phyloP scores from a whole-genome alignment of 169 alveolate genomes.

The Eimeria sp. region DNA sequence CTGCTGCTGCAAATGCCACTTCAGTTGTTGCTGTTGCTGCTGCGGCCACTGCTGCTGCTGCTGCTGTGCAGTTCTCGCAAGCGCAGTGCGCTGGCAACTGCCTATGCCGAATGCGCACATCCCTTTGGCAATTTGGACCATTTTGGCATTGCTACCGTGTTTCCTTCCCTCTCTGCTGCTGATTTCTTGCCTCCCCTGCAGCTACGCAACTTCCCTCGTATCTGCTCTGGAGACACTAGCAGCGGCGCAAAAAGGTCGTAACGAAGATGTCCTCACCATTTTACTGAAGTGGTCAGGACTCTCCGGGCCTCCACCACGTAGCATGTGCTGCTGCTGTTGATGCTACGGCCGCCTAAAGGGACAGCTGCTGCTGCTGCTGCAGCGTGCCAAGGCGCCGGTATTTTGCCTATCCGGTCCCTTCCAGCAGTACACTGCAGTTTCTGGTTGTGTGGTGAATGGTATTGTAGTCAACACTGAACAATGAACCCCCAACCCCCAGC shows the following conservation, averaged over 20 bases:
- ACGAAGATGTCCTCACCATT: not conserved
- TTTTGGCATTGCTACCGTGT: not conserved
- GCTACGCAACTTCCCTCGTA: not conserved
- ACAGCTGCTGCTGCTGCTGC: slow-evolving; percentile 27
- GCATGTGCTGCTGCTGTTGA: not conserved
- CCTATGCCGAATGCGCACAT: not conserved
- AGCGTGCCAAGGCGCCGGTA: not conserved
- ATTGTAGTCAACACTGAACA: too few species aligned
- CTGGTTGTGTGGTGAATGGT: not conserved
- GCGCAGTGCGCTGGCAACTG: not conserved
- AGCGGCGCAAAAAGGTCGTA: not conserved
- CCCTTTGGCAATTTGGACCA: not conserved
- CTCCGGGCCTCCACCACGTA: not conserved
- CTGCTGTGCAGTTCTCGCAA: not conserved
- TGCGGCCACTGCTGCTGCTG: slow-evolving; percentile 22
- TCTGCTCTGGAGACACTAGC: not conserved
- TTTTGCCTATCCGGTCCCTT: not conserved
- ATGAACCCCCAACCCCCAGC: too few species aligned
- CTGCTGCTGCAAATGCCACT: not conserved
- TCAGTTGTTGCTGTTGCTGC: slow-evolving; percentile 14
- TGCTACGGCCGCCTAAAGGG: not conserved
- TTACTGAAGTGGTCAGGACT: not conserved
- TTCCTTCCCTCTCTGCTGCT: not conserved
- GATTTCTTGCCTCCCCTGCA: not conserved
- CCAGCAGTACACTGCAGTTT: not conserved